Evolutionary conservation across 805 yeast genomes (phyloP).

Genomic region (Nakazawaea wickerhamii): DNA sequence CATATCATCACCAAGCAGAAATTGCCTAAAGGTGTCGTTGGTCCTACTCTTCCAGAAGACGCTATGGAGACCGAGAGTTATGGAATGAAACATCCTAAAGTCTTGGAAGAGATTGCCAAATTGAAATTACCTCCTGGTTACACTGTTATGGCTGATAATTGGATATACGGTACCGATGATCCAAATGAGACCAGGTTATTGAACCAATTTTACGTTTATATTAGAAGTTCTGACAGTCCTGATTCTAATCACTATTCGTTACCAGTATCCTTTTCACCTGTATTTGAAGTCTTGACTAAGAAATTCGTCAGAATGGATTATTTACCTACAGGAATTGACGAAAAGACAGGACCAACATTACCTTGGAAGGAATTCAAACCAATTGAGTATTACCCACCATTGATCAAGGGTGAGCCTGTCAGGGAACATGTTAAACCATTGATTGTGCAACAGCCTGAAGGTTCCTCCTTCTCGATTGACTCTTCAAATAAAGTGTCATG

Average conservation of each 20-base stretch:
- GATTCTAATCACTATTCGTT: constrained; percentile 73
- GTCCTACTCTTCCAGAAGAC: constrained; percentile 70
- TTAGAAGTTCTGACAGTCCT: constrained; percentile 57
- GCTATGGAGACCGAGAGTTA: constrained; percentile 46
- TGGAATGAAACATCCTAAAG: constrained; percentile 48
- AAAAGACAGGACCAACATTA: constrained; percentile 44
- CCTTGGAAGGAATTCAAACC: constrained; percentile 57
- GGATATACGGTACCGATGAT: constrained; percentile 84
- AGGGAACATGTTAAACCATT: constrained; percentile 63
- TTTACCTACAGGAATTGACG: constrained; percentile 69
- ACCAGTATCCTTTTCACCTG: constrained; percentile 71
- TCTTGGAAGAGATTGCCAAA: constrained; percentile 60
- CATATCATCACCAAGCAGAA: constrained; percentile 53
- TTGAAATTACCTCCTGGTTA: constrained; percentile 54
- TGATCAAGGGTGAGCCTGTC: constrained; percentile 42
- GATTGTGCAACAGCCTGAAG: constrained; percentile 70
- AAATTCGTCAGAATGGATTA: constrained; percentile 68
- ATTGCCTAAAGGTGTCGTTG: constrained; percentile 58
- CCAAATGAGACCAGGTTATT: constrained; percentile 53
- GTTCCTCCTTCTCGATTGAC: constrained; percentile 59
- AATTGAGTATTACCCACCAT: constrained; percentile 71
- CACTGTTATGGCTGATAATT: constrained; percentile 62
- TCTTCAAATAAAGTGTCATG: constrained; percentile 55
- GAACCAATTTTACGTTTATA: constrained; percentile 72
- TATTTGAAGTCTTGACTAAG: constrained; percentile 54